phyloP scores from a whole-genome alignment of 2,329 filamentous ascomycete species.

The Colletotrichum tanaceti region DNA sequence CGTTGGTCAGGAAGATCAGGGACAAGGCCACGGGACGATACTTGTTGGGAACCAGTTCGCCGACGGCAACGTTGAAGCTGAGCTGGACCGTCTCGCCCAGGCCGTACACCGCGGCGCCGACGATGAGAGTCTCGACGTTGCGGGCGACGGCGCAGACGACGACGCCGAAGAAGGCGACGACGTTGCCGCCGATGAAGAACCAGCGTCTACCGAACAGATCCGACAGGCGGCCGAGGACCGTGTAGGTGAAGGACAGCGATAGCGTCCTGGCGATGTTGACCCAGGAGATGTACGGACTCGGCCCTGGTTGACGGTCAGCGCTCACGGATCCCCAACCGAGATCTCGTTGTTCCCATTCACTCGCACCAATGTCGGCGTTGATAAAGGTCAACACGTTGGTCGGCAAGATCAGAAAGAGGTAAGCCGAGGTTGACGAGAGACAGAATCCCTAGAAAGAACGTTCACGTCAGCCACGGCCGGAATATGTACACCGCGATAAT shows the following conservation, averaged over 20 bases:
- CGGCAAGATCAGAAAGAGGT: constrained; percentile 53
- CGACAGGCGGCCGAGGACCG: constrained; percentile 52
- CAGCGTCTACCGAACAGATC: constrained; percentile 55
- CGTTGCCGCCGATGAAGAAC: constrained; percentile 54
- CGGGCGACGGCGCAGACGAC: constrained; percentile 51
- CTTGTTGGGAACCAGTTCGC: constrained; percentile 58
- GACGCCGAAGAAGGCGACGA: constrained; percentile 52
- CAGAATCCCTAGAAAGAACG: constrained; percentile 50
- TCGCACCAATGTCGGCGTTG: constrained; percentile 50
- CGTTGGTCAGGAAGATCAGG: constrained; percentile 51
- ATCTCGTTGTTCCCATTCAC: background rate
- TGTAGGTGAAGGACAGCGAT: constrained; percentile 45
- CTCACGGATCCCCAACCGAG: too few relatives aligned
- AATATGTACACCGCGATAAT: background rate
- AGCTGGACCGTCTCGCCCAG: constrained; percentile 53
- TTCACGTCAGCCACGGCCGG: background rate
- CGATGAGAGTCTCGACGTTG: constrained; percentile 51
- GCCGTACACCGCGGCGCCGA: constrained; percentile 52
- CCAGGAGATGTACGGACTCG: constrained; percentile 39
- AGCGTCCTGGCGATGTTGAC: constrained; percentile 51
- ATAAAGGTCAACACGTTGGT: constrained; percentile 49
- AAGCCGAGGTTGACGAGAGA: constrained; percentile 52
- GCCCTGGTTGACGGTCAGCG: constrained; percentile 9
- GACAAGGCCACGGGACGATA: constrained; percentile 51
- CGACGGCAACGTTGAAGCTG: constrained; percentile 52